These are phyloP conservation scores for Suillus plorans DNA, from an alignment of 768 basidiomycete genomes.

Conservation along the genomic window DNA sequence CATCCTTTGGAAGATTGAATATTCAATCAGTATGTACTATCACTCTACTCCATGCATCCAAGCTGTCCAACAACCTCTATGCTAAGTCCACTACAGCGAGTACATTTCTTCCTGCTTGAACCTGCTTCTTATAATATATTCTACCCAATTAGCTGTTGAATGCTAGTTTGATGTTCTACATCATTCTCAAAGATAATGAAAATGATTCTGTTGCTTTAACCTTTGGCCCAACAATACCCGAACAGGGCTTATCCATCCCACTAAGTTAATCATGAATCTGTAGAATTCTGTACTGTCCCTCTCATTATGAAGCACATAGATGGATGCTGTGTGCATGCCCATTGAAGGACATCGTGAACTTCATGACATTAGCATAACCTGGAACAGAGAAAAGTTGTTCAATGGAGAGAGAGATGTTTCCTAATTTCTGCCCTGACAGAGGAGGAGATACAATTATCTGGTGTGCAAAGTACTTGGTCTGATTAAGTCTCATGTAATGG, in stretches of 20 bases:
- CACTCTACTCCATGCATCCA: neutral
- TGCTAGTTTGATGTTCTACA: neutral
- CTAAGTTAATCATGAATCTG: neutral
- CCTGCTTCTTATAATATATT: neutral
- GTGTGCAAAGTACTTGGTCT: constrained; percentile 4
- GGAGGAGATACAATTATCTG: neutral
- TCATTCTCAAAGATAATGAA: constrained; percentile 2
- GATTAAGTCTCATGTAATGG: constrained; percentile 1
- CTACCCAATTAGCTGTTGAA: neutral
- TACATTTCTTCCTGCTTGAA: constrained; percentile 1
- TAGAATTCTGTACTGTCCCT: constrained; percentile 1
- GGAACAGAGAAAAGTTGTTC: constrained; percentile 1
- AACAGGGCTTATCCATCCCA: neutral
- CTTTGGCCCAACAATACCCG: neutral
- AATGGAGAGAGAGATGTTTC: neutral
- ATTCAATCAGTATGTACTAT: neutral
- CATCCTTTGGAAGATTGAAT: neutral
- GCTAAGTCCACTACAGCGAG: constrained; percentile 1
- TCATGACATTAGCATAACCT: constrained; percentile 1
- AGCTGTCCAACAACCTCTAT: neutral
- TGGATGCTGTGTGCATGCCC: neutral
- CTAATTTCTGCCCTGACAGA: neutral
- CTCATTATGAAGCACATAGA: constrained; percentile 1
- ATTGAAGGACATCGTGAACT: neutral
- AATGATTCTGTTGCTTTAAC: constrained; percentile 2